Conservation (phyloP, 208 protist species). For the Acanthamoeba royreba region DNA sequence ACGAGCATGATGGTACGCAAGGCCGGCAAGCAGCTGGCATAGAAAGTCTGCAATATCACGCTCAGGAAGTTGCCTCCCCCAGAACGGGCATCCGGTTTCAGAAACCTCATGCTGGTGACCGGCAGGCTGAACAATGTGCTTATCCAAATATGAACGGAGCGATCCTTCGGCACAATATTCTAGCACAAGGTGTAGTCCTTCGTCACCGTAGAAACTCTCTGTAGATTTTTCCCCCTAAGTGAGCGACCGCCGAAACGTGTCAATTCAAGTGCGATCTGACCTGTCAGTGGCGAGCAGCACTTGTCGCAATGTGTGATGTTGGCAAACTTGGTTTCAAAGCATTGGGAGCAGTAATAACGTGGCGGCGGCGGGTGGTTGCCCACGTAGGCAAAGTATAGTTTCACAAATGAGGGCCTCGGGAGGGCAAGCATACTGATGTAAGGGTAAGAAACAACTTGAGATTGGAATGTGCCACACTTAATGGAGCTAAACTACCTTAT, state of each 20-base stretch:
- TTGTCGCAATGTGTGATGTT: background rate
- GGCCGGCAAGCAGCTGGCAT: background rate
- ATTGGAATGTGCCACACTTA: too few species aligned
- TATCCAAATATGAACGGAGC: background rate
- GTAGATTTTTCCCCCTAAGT: background rate
- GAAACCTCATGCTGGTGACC: background rate
- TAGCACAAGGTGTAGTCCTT: conserved; percentile 3
- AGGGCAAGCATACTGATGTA: conserved; percentile 11
- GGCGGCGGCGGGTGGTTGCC: background rate
- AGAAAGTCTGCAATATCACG: background rate
- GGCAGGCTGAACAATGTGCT: background rate
- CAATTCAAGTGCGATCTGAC: background rate
- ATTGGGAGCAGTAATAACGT: conserved; percentile 23
- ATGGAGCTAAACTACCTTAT: too few species aligned
- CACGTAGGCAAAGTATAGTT: background rate
- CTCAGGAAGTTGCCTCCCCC: background rate
- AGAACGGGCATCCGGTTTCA: background rate
- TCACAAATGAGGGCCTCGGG: background rate
- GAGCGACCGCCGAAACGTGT: background rate
- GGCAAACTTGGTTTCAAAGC: background rate
- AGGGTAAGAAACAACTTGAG: too few species aligned
- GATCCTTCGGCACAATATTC: conserved; percentile 16
- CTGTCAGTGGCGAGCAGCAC: background rate
- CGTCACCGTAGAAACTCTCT: background rate
- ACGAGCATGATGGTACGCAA: background rate